Conservation (phyloP, 108 stramenopile genomes). For the Cyclotella baltica region DNA sequence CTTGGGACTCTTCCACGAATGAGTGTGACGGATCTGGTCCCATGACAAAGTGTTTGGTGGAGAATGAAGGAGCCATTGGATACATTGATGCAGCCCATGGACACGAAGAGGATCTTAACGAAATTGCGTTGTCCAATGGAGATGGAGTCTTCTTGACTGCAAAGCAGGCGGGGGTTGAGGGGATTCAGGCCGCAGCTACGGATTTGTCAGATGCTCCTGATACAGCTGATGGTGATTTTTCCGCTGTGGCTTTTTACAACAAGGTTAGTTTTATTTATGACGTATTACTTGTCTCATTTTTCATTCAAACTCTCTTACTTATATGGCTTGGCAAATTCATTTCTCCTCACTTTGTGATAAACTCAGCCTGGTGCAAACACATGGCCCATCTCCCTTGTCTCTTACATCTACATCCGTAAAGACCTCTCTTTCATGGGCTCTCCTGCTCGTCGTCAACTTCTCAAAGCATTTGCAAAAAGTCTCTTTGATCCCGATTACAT, state of each 20-base stretch:
- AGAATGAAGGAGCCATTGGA: constrained; percentile 74
- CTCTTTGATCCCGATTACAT: constrained; percentile 51
- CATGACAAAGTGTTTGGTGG: constrained; percentile 71
- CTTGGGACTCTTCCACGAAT: constrained; percentile 66
- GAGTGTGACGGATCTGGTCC: constrained; percentile 75
- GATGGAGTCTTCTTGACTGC: constrained; percentile 66
- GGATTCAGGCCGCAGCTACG: constrained; percentile 67
- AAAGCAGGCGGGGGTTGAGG: constrained; percentile 56
- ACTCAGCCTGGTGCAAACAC: constrained; percentile 57
- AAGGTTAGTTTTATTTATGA: constrained; percentile 27
- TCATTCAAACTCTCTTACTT: neutral
- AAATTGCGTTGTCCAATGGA: constrained; percentile 76
- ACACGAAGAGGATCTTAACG: constrained; percentile 62
- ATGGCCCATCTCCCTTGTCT: constrained; percentile 87
- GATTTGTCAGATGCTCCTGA: constrained; percentile 52
- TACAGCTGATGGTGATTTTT: constrained; percentile 66
- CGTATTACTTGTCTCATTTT: neutral
- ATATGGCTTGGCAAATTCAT: neutral
- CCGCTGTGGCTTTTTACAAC: constrained; percentile 51
- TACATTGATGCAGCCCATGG: constrained; percentile 91
- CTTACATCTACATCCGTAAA: constrained; percentile 82
- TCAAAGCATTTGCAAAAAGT: constrained; percentile 50
- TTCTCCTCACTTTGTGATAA: neutral
- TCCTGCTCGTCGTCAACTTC: constrained; percentile 35
- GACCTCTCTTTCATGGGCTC: constrained; percentile 51